Evolutionary conservation across 805 yeast genomes (phyloP), one percentile per base, ranked within the genome.

Genomic region (Candida tallmaniae): DNA sequence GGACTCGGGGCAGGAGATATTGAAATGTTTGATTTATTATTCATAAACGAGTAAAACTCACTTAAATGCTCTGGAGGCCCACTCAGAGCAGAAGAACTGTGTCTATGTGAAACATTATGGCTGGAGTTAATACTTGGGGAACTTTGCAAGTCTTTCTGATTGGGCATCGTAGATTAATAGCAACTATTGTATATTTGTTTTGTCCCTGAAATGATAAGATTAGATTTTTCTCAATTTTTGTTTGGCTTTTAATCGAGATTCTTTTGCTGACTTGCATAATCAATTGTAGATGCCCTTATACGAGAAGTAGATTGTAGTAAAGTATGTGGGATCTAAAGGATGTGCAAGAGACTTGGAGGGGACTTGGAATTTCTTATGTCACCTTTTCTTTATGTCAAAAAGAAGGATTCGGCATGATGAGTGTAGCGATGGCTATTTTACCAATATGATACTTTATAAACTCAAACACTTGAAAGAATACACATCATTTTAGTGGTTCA

Each of bases 1-100:
- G 48, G 39, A 10, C 41, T 44, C 21, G 37, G 37, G 0, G 28
- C 31, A 4, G 49, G 40, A 9, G 44, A 29, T n/a, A 29, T 32
- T 2, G 48, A 29, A 10, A 26, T 29, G 18, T 35, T 29, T 32
- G 52, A 26, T 34, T 42, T 37, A 34, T 41, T 42, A 41, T 70
- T 67, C 38, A 76, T 72, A 41, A 68, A 70, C 3, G 77, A 62
- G 46, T 73, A 73, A 50, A 78, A 78, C 51, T 78, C 85, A 3
- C 80, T 68, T 24, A 78, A 54, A 51, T 78, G 85, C 19, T 77
- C 61, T 6, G 76, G 74, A 2, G 73, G 71, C 19, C 10, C 23
- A 17, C 23, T 28, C 23, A 17, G 23, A 9, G 31, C 16, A 5
- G 31, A 28, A 7, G 29, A 27, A 5, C 19, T 9, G 13, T 18